Evolutionary conservation across 306 rosid species (phyloP), one percentile per base, ranked within the genome.

Genomic region (Gynostemma pentaphyllum): DNA sequence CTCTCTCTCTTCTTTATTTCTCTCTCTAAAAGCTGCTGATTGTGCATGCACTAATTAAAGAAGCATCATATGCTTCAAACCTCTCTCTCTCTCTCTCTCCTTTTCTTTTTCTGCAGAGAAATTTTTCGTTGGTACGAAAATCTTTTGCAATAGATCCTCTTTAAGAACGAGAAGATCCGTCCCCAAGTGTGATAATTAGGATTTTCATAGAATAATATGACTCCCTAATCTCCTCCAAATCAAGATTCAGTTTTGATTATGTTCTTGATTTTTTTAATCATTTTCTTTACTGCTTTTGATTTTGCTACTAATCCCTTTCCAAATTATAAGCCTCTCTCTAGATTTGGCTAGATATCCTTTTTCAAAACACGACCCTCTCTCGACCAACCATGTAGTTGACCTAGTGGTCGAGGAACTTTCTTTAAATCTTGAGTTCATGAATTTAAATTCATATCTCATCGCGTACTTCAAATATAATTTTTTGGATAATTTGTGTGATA

Each of bases 61-160:
- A 50, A 26, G 45, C 45, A 57, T 57, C 63, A 36, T 57, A 57
- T 57, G 64, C 64, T 36, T 56, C 64, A 56, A 57, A 36, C 27
- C 1, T 5, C 9, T 13, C 11, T 18, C 7, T 55, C 3, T 55
- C 5, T 3, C 5, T 55, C 0, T 2, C 4, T 7, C n/a, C 0
- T 29, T 5, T 8, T 1, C 13, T 52, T 10, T 14, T 0, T 2
- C 4, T 32, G 37, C 3, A 32, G 4, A 26, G 0, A 54, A 54
- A 36, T 30, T 34, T 57, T 34, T 3, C 0, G 19, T 57, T 57
- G 28, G n/a, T 16, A 56, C n/a, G 63, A 57, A 29, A 57, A 18
- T 11, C 2, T 57, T 34, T 10, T 34, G 29, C 2, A 19, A 36
- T 36, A 36, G 64, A 57, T 57, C 46, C 46, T 57, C 30, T 57